Evolutionary conservation across 176 grass and related monocot species (phyloP).

Genomic region (Triticum timopheevii): DNA sequence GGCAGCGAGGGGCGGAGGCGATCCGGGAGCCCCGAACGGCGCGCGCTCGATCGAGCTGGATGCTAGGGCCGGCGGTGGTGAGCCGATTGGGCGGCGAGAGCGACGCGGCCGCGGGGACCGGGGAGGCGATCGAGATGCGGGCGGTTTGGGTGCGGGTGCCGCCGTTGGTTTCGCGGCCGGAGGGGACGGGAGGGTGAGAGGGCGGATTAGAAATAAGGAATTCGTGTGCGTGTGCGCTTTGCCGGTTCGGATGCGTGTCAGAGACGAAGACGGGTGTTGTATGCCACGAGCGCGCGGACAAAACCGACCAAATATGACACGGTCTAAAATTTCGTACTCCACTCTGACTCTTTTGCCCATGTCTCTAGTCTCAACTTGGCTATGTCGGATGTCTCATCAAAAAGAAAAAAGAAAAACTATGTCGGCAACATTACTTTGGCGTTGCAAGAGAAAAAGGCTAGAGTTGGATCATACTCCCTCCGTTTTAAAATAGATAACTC

Average conservation of each 20-base stretch:
- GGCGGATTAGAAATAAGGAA: not conserved
- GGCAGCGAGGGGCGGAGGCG: not conserved
- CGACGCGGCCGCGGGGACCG: not conserved
- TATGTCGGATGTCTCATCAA: too few species aligned
- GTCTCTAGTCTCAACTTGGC: not conserved
- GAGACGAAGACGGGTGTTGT: not conserved
- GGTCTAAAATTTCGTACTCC: not conserved
- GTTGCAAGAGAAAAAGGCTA: too few species aligned
- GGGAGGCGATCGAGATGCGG: not conserved
- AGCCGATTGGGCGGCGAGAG: not conserved
- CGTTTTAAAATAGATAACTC: too few species aligned
- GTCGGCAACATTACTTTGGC: too few species aligned
- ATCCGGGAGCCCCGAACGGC: not conserved
- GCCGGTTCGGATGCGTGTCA: constrained; percentile 2
- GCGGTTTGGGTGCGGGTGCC: constrained; percentile 33
- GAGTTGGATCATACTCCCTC: too few species aligned
- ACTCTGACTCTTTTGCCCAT: not conserved
- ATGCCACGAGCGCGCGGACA: not conserved
- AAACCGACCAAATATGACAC: not conserved
- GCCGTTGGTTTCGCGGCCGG: constrained; percentile 47
- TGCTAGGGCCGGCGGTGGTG: not conserved
- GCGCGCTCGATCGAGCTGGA: constrained; percentile 3
- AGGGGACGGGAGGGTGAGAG: not conserved
- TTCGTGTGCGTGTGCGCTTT: constrained; percentile 11
- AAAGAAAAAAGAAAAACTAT: too few species aligned